These are phyloP conservation scores for Malassezia arunalokei DNA, from an alignment of 1,284 basidiomycete genomes.

Conservation along the genomic window DNA sequence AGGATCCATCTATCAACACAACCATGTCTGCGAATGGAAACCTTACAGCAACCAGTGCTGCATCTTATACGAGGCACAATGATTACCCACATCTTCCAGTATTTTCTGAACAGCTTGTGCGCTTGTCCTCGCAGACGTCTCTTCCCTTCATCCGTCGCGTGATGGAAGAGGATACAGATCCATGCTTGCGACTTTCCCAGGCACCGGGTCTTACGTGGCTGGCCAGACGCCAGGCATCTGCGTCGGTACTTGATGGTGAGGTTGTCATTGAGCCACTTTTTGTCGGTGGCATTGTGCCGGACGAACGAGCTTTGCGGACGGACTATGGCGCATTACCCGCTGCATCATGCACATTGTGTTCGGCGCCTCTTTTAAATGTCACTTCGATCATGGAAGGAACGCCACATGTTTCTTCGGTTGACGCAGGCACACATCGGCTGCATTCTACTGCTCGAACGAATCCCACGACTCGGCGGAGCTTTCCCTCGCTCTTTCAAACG, in stretches of 20 bases:
- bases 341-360: slow-evolving; percentile 38
- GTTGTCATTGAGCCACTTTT: slow-evolving; percentile 77
- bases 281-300: slow-evolving; percentile 43
- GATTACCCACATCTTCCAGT: slow-evolving; percentile 51
- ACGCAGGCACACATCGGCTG: background rate
- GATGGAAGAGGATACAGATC: slow-evolving; percentile 79
- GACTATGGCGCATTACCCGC: slow-evolving; percentile 31
- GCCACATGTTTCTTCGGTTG: background rate
- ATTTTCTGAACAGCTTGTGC: slow-evolving; percentile 33
- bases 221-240: slow-evolving; percentile 68
- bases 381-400: slow-evolving; percentile 19
- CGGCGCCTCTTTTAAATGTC: slow-evolving; percentile 34
- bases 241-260: slow-evolving; percentile 75
- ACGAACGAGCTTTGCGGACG: slow-evolving; percentile 28
- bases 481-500: slow-evolving; percentile 10
- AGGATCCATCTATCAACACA: background rate
- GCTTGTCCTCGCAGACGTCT: slow-evolving; percentile 48
- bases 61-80: slow-evolving; percentile 51
- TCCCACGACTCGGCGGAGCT: slow-evolving; percentile 4
- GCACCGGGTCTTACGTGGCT: slow-evolving; percentile 90
- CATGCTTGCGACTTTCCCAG: slow-evolving; percentile 79
- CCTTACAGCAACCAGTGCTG: slow-evolving; percentile 3
- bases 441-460: background rate
- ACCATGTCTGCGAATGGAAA: background rate
- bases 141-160: slow-evolving; percentile 74